phyloP scores from a whole-genome alignment of 768 basidiomycete species.

The Phaeolepiota aurea region DNA sequence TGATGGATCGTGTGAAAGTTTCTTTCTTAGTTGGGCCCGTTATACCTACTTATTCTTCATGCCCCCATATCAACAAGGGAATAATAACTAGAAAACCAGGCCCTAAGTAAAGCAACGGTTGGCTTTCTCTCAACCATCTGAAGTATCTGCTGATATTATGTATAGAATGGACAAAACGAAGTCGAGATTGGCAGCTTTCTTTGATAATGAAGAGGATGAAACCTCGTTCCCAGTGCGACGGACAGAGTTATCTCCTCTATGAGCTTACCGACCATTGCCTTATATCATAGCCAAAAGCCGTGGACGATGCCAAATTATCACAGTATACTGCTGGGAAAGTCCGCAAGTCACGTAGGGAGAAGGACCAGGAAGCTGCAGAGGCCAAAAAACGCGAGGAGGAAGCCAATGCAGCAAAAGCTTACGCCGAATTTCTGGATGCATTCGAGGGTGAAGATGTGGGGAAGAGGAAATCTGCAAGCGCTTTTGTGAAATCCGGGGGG shows the following conservation, averaged over 20 bases:
- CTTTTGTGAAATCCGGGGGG: conserved; percentile 55
- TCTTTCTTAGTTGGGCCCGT: too few relatives aligned
- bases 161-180: conserved; percentile 67
- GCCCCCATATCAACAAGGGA: too few relatives aligned
- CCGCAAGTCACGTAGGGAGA: conserved; percentile 85
- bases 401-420: conserved; percentile 67
- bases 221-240: conserved; percentile 88
- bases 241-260: conserved; percentile 58
- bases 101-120: too few relatives aligned
- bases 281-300: conserved; percentile 66
- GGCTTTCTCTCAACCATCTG: too few relatives aligned
- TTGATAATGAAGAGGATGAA: conserved; percentile 80
- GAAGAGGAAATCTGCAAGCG: conserved; percentile 39
- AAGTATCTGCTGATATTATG: too few relatives aligned
- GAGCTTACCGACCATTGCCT: conserved; percentile 54
- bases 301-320: conserved; percentile 80
- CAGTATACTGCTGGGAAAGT: conserved; percentile 82
- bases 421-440: conserved; percentile 77
- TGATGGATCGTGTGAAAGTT: too few relatives aligned
- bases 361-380: conserved; percentile 89
- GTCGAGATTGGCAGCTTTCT: conserved; percentile 69
- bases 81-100: too few relatives aligned
- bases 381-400: conserved; percentile 83
- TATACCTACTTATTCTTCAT: too few relatives aligned
- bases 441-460: conserved; percentile 66